Base-by-base conservation (phyloP, 331 rosid genomes). In the Quercus tomentella region DNA sequence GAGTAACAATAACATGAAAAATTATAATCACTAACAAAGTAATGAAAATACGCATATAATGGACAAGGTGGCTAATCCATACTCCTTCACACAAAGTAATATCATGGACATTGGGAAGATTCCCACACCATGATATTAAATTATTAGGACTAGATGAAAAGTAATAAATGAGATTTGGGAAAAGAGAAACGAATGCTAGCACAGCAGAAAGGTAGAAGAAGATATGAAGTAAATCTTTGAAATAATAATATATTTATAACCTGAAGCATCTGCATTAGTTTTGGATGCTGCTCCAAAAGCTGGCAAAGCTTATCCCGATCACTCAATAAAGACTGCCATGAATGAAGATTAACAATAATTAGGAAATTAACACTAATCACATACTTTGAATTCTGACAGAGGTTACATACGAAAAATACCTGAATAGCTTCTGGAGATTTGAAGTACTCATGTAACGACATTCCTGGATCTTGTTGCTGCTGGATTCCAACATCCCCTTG, bases 191-290 rank as follows among this genome's bases (percentile, higher is more conserved):
- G 45, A 41, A 41, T 41, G 52, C 22, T 26, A 26, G 61, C 17
- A 28, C 21, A 37, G 35, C 66, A 72, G 68, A 21, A 14, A 6
- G 60, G 22, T 28, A 56, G 26, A 65, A 56, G 63, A 21, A 57
- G 63, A 21, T 56, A 41, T 65, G 63, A 74, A 70, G 28, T 57
- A 45, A 43, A 58, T 16, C 31, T 33, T 14, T 22, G 21, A 76
- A 82, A 84, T 83, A 77, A 72, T 75, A 57, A 49, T 63, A 78
- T 16, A 43, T 35, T 18, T 33, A 67, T 67, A 35, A 94, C 99
- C 99, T 96, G 94, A 86, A 96, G 97, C 99, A 96, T 87, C 93
- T 93, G 97, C 99, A 93, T 90, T 84, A 96, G 86, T 84, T 93
- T 96, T 14, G 99, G 99, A 87, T 96, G 94, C 91, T 96, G 97